Conservation (phyloP, 352 stramenopile genomes). For the Pythium rishiriense region DNA sequence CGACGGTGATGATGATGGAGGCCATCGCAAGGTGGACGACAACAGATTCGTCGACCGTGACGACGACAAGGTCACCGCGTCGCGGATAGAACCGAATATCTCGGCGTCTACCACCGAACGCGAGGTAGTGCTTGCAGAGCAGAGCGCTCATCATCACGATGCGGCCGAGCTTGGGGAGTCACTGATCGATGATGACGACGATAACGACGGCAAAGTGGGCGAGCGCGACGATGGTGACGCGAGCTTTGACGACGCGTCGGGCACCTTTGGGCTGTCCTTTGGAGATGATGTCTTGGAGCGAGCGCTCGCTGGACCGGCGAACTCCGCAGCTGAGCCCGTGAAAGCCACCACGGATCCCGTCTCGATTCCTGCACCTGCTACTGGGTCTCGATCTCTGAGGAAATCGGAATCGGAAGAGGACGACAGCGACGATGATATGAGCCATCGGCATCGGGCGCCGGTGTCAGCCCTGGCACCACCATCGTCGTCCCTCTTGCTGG, state of each 20-base stretch:
- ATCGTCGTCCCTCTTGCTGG: constrained; percentile 1
- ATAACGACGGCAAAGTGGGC: background rate
- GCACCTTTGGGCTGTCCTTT: constrained; percentile 19
- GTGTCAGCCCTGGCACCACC: background rate
- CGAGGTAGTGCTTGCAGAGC: too few species aligned
- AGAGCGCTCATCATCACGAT: too few species aligned
- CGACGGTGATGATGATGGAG: too few species aligned
- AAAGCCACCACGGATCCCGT: background rate
- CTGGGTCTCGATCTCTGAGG: background rate
- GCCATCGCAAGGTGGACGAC: too few species aligned
- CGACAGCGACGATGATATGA: background rate
- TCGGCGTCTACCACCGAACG: too few species aligned
- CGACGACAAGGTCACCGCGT: too few species aligned
- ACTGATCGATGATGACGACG: background rate
- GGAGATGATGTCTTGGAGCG: constrained; percentile 20
- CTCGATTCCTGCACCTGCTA: background rate
- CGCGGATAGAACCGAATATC: too few species aligned
- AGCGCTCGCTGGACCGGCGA: constrained; percentile 2
- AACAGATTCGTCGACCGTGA: too few species aligned
- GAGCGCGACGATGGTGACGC: constrained; percentile 7
- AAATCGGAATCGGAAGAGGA: constrained; percentile 18
- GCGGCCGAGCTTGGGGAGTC: background rate
- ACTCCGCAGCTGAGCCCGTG: background rate
- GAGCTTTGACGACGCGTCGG: constrained; percentile 17
- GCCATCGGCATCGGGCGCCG: background rate